Evolutionary conservation across 352 stramenopile species (phyloP), one percentile per base, ranked within the genome.

Genomic region (Phytopythium sindhum): DNA sequence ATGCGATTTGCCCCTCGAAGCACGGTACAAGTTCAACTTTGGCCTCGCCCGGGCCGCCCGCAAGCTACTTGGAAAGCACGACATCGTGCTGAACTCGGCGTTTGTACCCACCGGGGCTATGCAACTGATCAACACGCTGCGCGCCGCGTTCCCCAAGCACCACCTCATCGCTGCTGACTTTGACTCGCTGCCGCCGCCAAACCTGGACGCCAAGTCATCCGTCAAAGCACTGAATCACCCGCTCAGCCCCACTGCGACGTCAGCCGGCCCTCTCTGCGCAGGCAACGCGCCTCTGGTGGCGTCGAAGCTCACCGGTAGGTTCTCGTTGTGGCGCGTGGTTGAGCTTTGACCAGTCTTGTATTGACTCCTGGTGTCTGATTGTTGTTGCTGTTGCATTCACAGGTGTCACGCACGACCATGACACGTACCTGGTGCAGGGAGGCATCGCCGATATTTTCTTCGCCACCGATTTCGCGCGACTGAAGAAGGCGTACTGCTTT

Each of bases 401-500:
- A 87, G 84, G 84, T 37, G 69, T 73, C 48, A 95, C 88, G 11
- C 66, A 88, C 29, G 90, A 97, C 60, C 87, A 97, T 67, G 82
- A 91, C 63, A 97, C 88, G 52, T 97, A 97, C 61, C 66, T 97
- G 14, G 83, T 95, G 31, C 69, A 90, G 65, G 80, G 84, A 14
- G 89, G 89, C 39, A 87, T 93, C 28, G 88, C 89, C 21, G 90
- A 97, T 57, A 95, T 97, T 33, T 97, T 97, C 72, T 97, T 97
- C 50, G 78, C 90, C 10, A 96, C 89, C 5, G 88, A 96, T 64
- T 97, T 97, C 70, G 65, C 77, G 1, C 74, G 77, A 35, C 72
- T 97, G 23, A 90, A 91, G 61, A 84, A 83, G 42, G 84, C 90
- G 21, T 96, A 97, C 71, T 90, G 83, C 66, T 80, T 65, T 19